These are phyloP conservation scores for Williopsis jadinii DNA, from an alignment of 1,139 yeast species.

Conservation along the genomic window DNA sequence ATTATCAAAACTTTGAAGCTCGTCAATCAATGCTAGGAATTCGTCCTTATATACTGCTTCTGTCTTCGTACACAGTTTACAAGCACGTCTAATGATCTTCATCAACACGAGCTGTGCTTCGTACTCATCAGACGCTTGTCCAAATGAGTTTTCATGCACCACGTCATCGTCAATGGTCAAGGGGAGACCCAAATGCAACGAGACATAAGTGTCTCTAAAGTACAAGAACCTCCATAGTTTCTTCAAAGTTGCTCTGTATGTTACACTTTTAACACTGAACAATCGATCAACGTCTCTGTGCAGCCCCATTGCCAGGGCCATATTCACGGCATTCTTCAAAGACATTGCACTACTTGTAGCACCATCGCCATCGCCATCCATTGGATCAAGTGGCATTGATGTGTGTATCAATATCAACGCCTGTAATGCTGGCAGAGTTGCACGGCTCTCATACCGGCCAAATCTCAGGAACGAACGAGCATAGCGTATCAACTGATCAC, in stretches of 20 bases:
- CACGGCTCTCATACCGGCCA: slow-evolving; percentile 12
- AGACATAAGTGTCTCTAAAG: slow-evolving; percentile 23
- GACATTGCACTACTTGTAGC: slow-evolving; percentile 20
- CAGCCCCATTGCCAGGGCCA: slow-evolving; percentile 25
- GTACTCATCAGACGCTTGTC: background rate
- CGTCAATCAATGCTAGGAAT: background rate
- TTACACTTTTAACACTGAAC: slow-evolving; percentile 15
- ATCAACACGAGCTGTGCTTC: background rate
- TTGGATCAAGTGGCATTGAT: slow-evolving; percentile 14
- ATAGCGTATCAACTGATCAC: slow-evolving; percentile 14
- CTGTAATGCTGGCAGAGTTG: slow-evolving; percentile 21
- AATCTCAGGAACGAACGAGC: slow-evolving; percentile 13
- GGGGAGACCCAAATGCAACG: slow-evolving; percentile 25
- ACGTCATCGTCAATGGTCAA: slow-evolving; percentile 18
- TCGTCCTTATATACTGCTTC: background rate
- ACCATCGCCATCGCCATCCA: slow-evolving; percentile 24
- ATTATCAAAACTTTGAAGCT: background rate
- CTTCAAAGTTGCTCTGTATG: slow-evolving; percentile 21
- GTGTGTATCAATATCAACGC: slow-evolving; percentile 19
- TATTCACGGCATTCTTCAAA: slow-evolving; percentile 18
- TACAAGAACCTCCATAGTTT: slow-evolving; percentile 24
- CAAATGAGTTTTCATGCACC: slow-evolving; percentile 9
- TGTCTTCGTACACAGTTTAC: background rate
- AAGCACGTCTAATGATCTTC: background rate
- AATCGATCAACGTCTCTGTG: slow-evolving; percentile 22